A percentile compares a stretch with the other conserved stretches of the same genome.
phyloP scores from a whole-genome alignment of 169 alveolate species.

The Plasmodium vivax region DNA sequence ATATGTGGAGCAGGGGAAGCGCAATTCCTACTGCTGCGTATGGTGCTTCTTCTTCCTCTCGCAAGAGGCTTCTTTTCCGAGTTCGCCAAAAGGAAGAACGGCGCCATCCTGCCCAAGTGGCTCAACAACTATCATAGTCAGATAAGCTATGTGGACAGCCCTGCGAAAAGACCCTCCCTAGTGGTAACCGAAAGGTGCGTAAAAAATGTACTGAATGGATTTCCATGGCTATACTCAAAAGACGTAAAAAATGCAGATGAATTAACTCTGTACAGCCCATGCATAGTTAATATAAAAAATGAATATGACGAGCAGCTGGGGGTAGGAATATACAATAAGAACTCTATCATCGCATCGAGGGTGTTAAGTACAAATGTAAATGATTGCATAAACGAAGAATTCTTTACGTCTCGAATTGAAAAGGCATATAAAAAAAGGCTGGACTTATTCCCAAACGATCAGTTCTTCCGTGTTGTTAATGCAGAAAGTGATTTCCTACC shows the following conservation, averaged over 20 bases:
- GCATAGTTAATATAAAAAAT: slow-evolving; percentile 73
- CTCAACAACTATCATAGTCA: neutral
- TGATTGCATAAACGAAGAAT: slow-evolving; percentile 63
- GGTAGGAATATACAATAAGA: slow-evolving; percentile 69
- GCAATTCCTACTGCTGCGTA: neutral
- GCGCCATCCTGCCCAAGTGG: neutral
- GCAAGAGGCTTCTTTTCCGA: neutral
- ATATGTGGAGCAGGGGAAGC: neutral
- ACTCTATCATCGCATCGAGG: slow-evolving; percentile 61
- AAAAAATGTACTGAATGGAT: slow-evolving; percentile 60
- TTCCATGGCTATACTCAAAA: slow-evolving; percentile 75
- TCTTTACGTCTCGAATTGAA: slow-evolving; percentile 60
- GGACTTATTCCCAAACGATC: slow-evolving; percentile 42
- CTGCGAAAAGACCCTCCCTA: slow-evolving; percentile 69
- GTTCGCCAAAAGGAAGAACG: neutral
- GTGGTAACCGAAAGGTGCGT: slow-evolving; percentile 50
- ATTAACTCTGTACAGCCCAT: slow-evolving; percentile 46
- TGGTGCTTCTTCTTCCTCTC: neutral
- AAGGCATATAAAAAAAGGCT: slow-evolving; percentile 68
- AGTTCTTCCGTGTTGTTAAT: slow-evolving; percentile 76
- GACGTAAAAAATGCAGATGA: slow-evolving; percentile 73
- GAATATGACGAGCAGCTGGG: slow-evolving; percentile 69
- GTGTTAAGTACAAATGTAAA: slow-evolving; percentile 59
- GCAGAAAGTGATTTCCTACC: slow-evolving; percentile 79
- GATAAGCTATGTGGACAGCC: slow-evolving; percentile 22